Percentiles rank a stretch among this genome's conserved stretches.
These are phyloP conservation scores for Cymbopogon citratus DNA, from an alignment of 176 grass and related monocot genomes.

Conservation along the genomic window DNA sequence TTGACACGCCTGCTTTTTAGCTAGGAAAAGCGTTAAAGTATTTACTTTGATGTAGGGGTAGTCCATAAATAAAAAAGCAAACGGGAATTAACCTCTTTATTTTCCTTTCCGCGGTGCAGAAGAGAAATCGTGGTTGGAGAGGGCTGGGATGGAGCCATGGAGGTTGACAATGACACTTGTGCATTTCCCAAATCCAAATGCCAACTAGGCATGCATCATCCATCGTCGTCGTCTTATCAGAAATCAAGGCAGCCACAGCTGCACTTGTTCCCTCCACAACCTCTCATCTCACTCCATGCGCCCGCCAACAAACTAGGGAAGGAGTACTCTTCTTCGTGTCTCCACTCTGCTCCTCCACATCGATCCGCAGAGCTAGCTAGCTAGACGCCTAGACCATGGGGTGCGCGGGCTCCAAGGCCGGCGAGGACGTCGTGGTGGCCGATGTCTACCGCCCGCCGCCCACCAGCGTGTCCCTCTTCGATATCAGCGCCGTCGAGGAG, in stretches of 20 bases:
- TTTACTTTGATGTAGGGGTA: not conserved
- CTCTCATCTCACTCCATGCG: no score
- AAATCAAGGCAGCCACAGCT: slow-evolving; percentile 19
- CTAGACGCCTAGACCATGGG: slow-evolving; percentile 38
- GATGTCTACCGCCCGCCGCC: slow-evolving; percentile 69
- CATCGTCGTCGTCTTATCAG: slow-evolving; percentile 20
- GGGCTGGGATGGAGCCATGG: not conserved
- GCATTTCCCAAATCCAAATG: not conserved
- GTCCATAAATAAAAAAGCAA: not conserved
- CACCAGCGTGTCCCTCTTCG: slow-evolving; percentile 78
- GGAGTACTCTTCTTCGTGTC: not conserved
- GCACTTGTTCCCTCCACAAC: not conserved
- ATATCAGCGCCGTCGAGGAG: slow-evolving; percentile 76
- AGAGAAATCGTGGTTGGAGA: no score
- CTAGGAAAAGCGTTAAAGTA: no score
- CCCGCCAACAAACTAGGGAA: not conserved
- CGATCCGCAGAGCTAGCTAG: not conserved
- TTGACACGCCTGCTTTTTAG: no score
- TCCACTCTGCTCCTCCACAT: not conserved
- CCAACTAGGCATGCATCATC: not conserved
- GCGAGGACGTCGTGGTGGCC: slow-evolving; percentile 4
- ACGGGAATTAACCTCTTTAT: not conserved
- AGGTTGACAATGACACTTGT: not conserved
- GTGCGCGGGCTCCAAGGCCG: slow-evolving; percentile 59
- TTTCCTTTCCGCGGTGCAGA: no score